Base-by-base conservation (phyloP, 495 filamentous ascomycete genomes). In the Hypomontagnella submonticulosa region DNA sequence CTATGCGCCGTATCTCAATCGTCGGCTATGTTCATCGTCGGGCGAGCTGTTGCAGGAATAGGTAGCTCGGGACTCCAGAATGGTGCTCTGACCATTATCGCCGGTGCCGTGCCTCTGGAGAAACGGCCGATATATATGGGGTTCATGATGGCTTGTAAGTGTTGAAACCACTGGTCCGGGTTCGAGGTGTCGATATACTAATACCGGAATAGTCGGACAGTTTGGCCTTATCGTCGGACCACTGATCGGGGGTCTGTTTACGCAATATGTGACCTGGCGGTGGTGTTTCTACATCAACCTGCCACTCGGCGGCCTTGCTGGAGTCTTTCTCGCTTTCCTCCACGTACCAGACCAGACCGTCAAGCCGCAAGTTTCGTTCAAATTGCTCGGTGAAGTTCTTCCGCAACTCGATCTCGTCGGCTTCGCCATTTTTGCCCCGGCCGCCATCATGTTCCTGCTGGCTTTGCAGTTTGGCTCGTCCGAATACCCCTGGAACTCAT, bases 231-330 rank as follows among this genome's bases (percentile, higher is more conserved):
- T 79, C 10, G 48, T 68, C n/a, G 76, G 75, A 0, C 87, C 87
- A 0, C 54, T 89, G 20, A 63, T 89, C 16, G 87, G 87, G 44
- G 89, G 89, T 19, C 80, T 83, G 0, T 85, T 92, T 47, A 91
- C 89, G 0, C 81, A 88, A 37, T 77, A 85, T 33, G 77, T 70
- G 83, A 72, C 59, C 30, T 79, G 77, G 77, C 52, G 77, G 8
- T 82, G 80, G 80, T 82, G 87, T 69, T 89, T 89, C 69, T 89
- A 89, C 63, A 87, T 91, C 55, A 90, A 89, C 67, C 78, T 89
- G 18, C 87, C 86, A 0, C 77, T 88, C 40, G 87, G 86, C 11
- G 85, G 61, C 3, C 48, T 86, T 18, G 77, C 81, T 1, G 79
- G 73, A 5, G 13, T 80, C 6, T 60, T 70, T 9, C 27, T 79